phyloP scores from a whole-genome alignment of 78 protist genomes.

The Planoprotostelium fungivorum region DNA sequence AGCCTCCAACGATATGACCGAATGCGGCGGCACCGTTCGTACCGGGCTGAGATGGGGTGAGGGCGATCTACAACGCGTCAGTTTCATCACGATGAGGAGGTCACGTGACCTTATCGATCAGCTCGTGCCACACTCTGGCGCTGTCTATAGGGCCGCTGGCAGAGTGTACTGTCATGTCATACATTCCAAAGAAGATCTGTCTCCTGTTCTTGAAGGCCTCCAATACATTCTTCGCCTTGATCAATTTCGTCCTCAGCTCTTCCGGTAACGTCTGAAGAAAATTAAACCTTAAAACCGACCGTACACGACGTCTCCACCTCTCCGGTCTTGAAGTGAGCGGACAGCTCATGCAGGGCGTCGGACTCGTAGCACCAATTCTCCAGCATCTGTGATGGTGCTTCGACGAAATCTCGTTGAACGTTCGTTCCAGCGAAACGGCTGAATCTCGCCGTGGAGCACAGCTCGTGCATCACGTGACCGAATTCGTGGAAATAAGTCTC shows the following conservation, averaged over 20 bases:
- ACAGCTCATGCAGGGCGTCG: conserved; percentile 28
- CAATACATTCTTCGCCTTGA: conserved; percentile 12
- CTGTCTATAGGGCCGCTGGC: background rate
- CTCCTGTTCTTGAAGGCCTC: conserved; percentile 10
- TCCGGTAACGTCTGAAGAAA: conserved; percentile 33
- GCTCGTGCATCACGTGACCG: conserved; percentile 47
- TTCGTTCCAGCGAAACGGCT: conserved; percentile 54
- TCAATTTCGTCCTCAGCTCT: conserved; percentile 9
- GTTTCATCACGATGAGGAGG: background rate
- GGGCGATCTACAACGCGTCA: background rate
- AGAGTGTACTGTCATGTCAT: conserved; percentile 32
- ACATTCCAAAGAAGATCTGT: conserved; percentile 16
- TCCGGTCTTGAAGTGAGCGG: conserved; percentile 37
- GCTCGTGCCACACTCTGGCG: background rate
- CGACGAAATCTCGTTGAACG: conserved; percentile 67
- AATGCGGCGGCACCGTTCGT: conserved; percentile 51
- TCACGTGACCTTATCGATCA: background rate
- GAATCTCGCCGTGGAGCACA: conserved; percentile 16
- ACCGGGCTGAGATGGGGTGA: conserved; percentile 25
- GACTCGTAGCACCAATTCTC: conserved; percentile 70
- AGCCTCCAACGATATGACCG: conserved; percentile 56
- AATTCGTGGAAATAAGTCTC: conserved; percentile 68
- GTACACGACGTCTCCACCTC: too few species aligned
- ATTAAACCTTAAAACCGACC: too few species aligned
- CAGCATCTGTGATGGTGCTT: conserved; percentile 62